Conservation (phyloP, 805 yeast species). For the Candida lessepsii region DNA sequence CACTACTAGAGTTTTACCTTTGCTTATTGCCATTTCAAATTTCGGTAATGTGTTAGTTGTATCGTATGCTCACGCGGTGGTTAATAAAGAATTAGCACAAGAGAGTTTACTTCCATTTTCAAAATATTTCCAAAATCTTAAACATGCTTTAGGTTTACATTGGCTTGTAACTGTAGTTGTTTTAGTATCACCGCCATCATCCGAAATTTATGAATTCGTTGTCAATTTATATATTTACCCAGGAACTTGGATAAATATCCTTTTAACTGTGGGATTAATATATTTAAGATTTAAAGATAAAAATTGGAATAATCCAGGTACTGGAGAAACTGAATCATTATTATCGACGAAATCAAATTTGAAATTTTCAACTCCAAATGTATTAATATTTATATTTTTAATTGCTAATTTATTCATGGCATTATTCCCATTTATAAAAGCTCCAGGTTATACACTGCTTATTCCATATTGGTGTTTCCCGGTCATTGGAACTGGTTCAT, state of each 20-base stretch:
- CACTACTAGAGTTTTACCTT: slow-evolving; percentile 49
- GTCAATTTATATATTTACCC: slow-evolving; percentile 65
- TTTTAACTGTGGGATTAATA: slow-evolving; percentile 52
- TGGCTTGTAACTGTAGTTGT: slow-evolving; percentile 56
- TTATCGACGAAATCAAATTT: slow-evolving; percentile 5
- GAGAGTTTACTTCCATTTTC: slow-evolving; percentile 54
- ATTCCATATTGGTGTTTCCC: slow-evolving; percentile 63
- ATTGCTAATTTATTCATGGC: slow-evolving; percentile 50
- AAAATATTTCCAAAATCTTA: slow-evolving; percentile 39
- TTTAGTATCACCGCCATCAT: slow-evolving; percentile 57
- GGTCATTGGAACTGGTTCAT: slow-evolving; percentile 47
- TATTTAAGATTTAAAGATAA: slow-evolving; percentile 46
- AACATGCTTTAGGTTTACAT: slow-evolving; percentile 50
- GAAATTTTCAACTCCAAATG: slow-evolving; percentile 24
- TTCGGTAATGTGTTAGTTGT: slow-evolving; percentile 67
- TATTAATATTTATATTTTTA: slow-evolving; percentile 38
- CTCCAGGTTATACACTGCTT: slow-evolving; percentile 25
- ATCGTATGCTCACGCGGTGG: slow-evolving; percentile 57
- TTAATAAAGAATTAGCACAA: slow-evolving; percentile 56
- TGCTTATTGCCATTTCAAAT: slow-evolving; percentile 59
- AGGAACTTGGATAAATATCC: slow-evolving; percentile 55
- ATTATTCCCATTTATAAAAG: slow-evolving; percentile 55
- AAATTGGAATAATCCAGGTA: slow-evolving; percentile 24
- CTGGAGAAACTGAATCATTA: slow-evolving; percentile 24
- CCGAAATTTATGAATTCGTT: slow-evolving; percentile 62